Evolutionary conservation across 148 eudicot species (phyloP).

Genomic region (Rhododendron ferrugineum): DNA sequence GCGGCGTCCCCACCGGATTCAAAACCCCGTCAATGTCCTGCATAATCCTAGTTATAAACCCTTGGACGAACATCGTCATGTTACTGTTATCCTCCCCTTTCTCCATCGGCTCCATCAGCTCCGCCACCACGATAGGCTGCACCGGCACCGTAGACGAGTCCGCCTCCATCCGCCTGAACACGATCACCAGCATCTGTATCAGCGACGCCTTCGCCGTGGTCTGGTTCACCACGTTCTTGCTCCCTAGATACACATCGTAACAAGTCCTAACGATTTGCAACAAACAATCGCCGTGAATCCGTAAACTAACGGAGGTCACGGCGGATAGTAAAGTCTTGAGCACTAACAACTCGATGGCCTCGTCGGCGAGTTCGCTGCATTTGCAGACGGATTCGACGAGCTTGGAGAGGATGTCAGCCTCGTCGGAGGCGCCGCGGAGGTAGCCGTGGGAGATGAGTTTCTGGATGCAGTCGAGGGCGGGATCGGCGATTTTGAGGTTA

Average conservation of each 20-base stretch:
- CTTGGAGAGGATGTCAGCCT: constrained; percentile 43
- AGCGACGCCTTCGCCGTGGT: constrained; percentile 89
- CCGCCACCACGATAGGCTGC: constrained; percentile 96
- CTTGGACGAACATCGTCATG: constrained; percentile 82
- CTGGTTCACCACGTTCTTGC: constrained; percentile 90
- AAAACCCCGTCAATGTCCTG: constrained; percentile 84
- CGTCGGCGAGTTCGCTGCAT: constrained; percentile 56
- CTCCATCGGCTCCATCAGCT: constrained; percentile 86
- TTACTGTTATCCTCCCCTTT: constrained; percentile 57
- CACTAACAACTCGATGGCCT: constrained; percentile 57
- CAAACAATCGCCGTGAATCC: constrained; percentile 88
- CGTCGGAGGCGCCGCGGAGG: constrained; percentile 80
- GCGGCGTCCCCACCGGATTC: constrained; percentile 39
- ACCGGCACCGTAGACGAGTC: constrained; percentile 84
- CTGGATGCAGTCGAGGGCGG: constrained; percentile 67
- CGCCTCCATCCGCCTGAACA: constrained; percentile 93
- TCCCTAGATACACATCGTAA: constrained; percentile 75
- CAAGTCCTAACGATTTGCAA: constrained; percentile 74
- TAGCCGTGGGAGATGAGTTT: constrained; percentile 68
- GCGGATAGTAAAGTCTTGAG: constrained; percentile 66
- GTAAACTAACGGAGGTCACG: constrained; percentile 60
- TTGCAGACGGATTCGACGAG: constrained; percentile 68
- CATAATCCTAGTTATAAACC: constrained; percentile 79
- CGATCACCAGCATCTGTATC: constrained; percentile 95
- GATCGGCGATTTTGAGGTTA: constrained; percentile 61